Percentiles rank a stretch among this genome's conserved stretches.
Evolutionary conservation across 495 filamentous ascomycete species (phyloP).

Genomic region (Hypoxylon subgilvum): DNA sequence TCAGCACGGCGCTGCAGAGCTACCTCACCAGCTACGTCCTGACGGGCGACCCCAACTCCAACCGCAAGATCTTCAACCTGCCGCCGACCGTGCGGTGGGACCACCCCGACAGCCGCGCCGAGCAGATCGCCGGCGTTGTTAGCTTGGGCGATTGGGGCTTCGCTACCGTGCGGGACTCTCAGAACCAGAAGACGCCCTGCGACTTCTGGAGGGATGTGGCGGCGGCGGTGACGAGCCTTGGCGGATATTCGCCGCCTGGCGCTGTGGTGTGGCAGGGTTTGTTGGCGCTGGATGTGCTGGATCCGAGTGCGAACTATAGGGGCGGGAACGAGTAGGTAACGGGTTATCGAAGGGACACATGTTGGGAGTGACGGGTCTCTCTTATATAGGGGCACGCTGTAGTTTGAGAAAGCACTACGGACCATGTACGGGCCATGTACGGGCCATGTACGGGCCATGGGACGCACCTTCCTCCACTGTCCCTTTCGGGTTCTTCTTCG

Average conservation of each 20-base stretch:
- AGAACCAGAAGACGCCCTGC: slow-evolving; percentile 44
- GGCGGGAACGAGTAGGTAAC: slow-evolving; percentile 26
- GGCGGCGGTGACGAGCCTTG: slow-evolving; percentile 44
- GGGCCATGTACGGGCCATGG: too few relatives aligned
- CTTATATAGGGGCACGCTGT: too few relatives aligned
- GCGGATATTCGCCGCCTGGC: slow-evolving; percentile 45
- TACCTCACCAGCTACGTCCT: slow-evolving; percentile 49
- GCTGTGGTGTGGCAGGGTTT: slow-evolving; percentile 31
- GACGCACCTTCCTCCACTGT: too few relatives aligned
- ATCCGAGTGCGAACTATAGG: slow-evolving; percentile 30
- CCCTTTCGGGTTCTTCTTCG: too few relatives aligned
- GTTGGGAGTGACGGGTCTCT: too few relatives aligned
- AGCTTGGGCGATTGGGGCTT: slow-evolving; percentile 48
- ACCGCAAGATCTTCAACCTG: slow-evolving; percentile 42
- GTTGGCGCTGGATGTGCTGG: slow-evolving; percentile 1
- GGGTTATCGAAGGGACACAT: too few relatives aligned
- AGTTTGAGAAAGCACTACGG: too few relatives aligned
- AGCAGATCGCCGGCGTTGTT: slow-evolving; percentile 40
- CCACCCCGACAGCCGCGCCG: slow-evolving; percentile 34
- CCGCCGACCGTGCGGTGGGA: slow-evolving; percentile 47
- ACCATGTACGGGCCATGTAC: too few relatives aligned
- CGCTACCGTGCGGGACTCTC: slow-evolving; percentile 39
- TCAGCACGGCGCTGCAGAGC: slow-evolving; percentile 49
- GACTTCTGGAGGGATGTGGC: slow-evolving; percentile 47
- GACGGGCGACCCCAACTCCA: slow-evolving; percentile 48